These are phyloP conservation scores for Lobosporangium transversale DNA, from an alignment of 192 early-diverging fungal genomes.

Conservation along the genomic window DNA sequence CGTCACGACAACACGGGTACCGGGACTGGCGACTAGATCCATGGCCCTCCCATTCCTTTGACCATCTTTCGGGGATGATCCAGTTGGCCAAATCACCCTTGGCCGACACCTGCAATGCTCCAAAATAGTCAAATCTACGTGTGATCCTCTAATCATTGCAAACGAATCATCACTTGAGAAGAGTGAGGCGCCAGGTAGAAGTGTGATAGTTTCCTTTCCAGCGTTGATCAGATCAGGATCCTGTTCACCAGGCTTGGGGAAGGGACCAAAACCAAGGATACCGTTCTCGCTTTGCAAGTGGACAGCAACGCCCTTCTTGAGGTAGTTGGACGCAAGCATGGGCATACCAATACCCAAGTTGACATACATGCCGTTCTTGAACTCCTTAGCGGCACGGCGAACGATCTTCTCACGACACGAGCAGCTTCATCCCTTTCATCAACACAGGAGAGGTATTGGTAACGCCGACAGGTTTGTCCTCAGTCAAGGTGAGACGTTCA, in stretches of 20 bases:
- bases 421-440: constrained; percentile 51
- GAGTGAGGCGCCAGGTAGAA: constrained; percentile 72
- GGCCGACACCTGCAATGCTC: constrained; percentile 79
- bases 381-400: constrained; percentile 79
- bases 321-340: constrained; percentile 79
- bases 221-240: constrained; percentile 86
- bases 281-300: constrained; percentile 85
- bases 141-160: constrained; percentile 82
- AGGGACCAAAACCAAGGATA: constrained; percentile 80
- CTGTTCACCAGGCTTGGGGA: constrained; percentile 74
- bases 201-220: constrained; percentile 82
- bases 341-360: constrained; percentile 86
- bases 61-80: constrained; percentile 88
- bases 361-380: constrained; percentile 78
- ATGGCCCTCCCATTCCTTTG: constrained; percentile 89
- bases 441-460: constrained; percentile 37
- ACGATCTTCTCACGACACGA: constrained; percentile 75
- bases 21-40: constrained; percentile 77
- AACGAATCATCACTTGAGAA: constrained; percentile 83
- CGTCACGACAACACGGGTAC: constrained; percentile 79
- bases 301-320: constrained; percentile 72
- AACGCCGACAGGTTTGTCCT: constrained; percentile 35
- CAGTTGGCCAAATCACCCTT: constrained; percentile 85
- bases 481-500: constrained; percentile 68
- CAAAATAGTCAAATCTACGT: constrained; percentile 79